A percentile compares a stretch with the other conserved stretches of the same genome.
Evolutionary conservation across 164 flowering plant genomes (phyloP).

Genomic region (Chimonanthus salicifolius): DNA sequence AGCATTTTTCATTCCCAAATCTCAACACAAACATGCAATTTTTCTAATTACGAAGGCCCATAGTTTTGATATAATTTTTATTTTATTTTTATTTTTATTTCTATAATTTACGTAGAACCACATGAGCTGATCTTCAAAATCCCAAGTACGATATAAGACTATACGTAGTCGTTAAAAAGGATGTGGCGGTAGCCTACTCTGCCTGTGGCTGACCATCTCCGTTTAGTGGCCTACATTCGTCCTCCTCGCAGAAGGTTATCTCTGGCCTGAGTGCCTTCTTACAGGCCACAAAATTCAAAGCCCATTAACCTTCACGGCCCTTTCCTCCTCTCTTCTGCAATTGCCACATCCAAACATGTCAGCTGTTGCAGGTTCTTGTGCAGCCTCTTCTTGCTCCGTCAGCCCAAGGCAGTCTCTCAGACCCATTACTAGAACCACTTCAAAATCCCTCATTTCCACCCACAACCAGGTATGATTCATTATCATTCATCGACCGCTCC

Average conservation of each 20-base stretch:
- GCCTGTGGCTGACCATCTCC: background rate
- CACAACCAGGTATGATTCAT: constrained; percentile 29
- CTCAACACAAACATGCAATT: background rate
- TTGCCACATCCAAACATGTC: constrained; percentile 26
- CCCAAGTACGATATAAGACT: too few relatives aligned
- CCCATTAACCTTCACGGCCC: background rate
- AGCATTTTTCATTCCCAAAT: background rate
- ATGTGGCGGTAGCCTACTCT: background rate
- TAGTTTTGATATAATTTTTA: too few relatives aligned
- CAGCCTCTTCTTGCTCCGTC: constrained; percentile 38
- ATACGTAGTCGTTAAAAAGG: background rate
- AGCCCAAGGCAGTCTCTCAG: constrained; percentile 23
- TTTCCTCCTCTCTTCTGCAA: background rate
- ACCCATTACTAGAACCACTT: constrained; percentile 2
- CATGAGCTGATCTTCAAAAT: background rate
- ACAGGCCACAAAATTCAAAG: background rate
- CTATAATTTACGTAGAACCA: too few relatives aligned
- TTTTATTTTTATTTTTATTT: too few relatives aligned
- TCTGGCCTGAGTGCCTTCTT: background rate
- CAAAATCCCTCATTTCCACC: constrained; percentile 15
- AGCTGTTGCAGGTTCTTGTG: constrained; percentile 34
- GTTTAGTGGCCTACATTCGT: background rate
- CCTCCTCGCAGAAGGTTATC: background rate
- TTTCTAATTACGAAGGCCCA: too few relatives aligned
- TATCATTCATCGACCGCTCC: background rate